These are phyloP conservation scores for Blastocystis hominis DNA, from an alignment of 352 stramenopile species.

Conservation along the genomic window DNA sequence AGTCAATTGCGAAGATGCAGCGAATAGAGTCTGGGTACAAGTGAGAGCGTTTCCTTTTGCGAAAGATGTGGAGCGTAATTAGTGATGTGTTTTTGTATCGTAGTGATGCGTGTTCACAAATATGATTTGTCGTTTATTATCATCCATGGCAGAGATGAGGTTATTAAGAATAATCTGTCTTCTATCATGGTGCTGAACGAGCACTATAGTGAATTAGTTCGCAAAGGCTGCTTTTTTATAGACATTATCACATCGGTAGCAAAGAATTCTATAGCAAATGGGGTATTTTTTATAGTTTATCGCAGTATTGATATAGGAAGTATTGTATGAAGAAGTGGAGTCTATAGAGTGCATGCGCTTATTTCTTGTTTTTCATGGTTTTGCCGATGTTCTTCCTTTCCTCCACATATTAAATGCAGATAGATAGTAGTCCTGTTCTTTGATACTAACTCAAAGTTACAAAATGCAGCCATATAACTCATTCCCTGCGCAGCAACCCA, in stretches of 20 bases:
- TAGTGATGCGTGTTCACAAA: slow-evolving; percentile 21
- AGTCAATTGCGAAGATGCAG: neutral
- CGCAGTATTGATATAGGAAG: neutral
- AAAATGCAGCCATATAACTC: too few relatives aligned
- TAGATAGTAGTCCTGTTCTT: neutral
- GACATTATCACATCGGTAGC: neutral
- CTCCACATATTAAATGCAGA: neutral
- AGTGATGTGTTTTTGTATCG: neutral
- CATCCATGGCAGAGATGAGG: neutral
- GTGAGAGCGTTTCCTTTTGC: neutral
- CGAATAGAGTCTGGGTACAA: slow-evolving; percentile 4
- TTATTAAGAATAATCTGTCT: neutral
- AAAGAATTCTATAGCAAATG: slow-evolving; percentile 21
- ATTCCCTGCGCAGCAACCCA: too few relatives aligned
- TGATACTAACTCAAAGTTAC: too few relatives aligned
- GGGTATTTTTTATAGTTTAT: neutral
- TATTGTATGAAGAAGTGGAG: slow-evolving; percentile 1
- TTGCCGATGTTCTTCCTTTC: slow-evolving; percentile 35
- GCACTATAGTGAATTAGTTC: neutral
- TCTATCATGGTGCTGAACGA: neutral
- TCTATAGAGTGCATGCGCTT: slow-evolving; percentile 29
- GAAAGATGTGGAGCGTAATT: slow-evolving; percentile 15
- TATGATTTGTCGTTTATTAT: slow-evolving; percentile 19
- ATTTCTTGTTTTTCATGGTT: slow-evolving; percentile 36
- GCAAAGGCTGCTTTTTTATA: neutral